phyloP scores from a whole-genome alignment of 768 basidiomycete species.

The Boletellus sp. region DNA sequence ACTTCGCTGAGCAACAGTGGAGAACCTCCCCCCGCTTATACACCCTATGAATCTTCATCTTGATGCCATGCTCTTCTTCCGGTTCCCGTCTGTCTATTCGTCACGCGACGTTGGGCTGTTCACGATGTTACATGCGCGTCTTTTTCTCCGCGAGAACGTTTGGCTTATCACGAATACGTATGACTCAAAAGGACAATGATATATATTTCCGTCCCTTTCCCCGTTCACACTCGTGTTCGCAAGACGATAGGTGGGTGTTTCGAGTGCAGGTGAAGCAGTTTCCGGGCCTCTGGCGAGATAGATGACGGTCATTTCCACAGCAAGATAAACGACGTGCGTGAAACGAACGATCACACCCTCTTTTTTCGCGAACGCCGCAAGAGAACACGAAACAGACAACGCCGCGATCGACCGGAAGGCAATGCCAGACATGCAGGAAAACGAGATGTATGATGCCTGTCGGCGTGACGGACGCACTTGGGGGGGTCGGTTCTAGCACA shows the following conservation, averaged over 20 bases:
- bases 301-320: background rate
- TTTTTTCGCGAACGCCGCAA: background rate
- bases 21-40: conserved; percentile 29
- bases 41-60: conserved; percentile 11
- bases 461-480: too few species aligned
- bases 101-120: background rate
- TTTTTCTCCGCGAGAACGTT: background rate
- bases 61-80: background rate
- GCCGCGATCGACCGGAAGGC: too few species aligned
- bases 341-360: background rate
- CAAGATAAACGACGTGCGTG: background rate
- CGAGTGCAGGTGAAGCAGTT: background rate
- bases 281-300: background rate
- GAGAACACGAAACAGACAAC: too few species aligned
- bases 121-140: background rate
- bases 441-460: too few species aligned
- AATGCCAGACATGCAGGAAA: too few species aligned
- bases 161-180: conserved; percentile 1
- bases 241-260: background rate
- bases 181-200: conserved; percentile 1
- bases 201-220: background rate
- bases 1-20: background rate
- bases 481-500: too few species aligned
- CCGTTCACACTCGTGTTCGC: background rate
- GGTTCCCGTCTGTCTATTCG: background rate